Evolutionary conservation across 1,284 basidiomycete genomes (phyloP), one percentile per base, ranked within the genome.

Genomic region (Cystobasidium pallidum): DNA sequence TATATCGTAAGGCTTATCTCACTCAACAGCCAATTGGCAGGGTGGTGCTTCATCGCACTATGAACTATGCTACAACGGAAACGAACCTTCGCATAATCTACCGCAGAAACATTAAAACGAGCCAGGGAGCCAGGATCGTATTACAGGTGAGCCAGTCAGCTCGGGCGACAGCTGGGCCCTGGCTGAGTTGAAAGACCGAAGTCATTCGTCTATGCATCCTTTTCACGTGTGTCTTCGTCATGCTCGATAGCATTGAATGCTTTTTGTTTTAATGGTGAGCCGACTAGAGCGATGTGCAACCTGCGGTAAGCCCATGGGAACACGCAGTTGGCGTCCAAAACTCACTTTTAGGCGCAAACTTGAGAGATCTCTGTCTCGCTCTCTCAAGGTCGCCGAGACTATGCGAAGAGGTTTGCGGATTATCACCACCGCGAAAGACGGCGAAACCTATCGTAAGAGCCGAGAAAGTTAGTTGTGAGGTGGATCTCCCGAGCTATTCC

Each of bases 191-290:
- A 6, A 13, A 39, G 13, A 26, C 17, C 52, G 28, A 26, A 21
- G 28, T 55, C 36, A 3, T 15, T 62, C 39, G 4, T 62, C 34
- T 19, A 51, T 10, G 59, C 21, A 24, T 49, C 32, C 49, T 66
- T 62, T n/a, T 70, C 36, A 26, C 54, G 43, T 39, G 54, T 36
- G 13, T 72, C 59, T 28, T 75, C 74, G 8, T 75, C 75, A 6
- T 75, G 67, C 39, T 75, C 73, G 26, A 26, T 26, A 3, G 58
- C 36, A 26, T 58, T 49, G 39, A 66, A 78, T 26, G 75, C 73
- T 2, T 76, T 68, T 39, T 75, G 75, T 3, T 75, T 76, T 28
- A 78, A 73, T 11, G 77, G 77, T 19, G 72, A 74, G 11, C 77
- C 77, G n/a, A 78, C 74, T 75, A 59, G 4, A 17, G 17, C 21